A percentile compares a stretch with the other conserved stretches of the same genome.
These are phyloP conservation scores for Boletus vermiculosoides DNA, from an alignment of 768 basidiomycete species.

Conservation along the genomic window DNA sequence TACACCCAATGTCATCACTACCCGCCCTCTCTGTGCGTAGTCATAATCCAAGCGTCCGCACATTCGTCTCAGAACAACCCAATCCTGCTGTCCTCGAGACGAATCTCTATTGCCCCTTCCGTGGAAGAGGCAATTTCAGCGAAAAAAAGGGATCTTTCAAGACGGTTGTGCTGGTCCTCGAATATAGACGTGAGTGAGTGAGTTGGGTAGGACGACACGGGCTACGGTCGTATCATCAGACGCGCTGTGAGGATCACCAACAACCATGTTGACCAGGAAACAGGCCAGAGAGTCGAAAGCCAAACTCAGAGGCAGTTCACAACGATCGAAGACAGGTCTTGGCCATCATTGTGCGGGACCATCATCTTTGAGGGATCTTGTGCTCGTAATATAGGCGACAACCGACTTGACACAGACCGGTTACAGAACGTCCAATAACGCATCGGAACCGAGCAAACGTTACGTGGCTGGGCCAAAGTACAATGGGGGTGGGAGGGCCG, in stretches of 20 bases:
- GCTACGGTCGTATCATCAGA: constrained; percentile 13
- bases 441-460: constrained; percentile 39
- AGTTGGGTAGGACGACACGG: constrained; percentile 2
- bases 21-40: constrained; percentile 23
- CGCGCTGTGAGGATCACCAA: constrained; percentile 2
- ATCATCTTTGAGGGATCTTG: background rate
- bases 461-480: constrained; percentile 28
- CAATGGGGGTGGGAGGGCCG: constrained; percentile 22
- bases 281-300: constrained; percentile 28
- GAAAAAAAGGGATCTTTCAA: constrained; percentile 17
- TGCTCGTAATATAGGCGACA: constrained; percentile 1
- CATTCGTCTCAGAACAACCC: constrained; percentile 26
- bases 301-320: constrained; percentile 9
- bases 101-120: constrained; percentile 56
- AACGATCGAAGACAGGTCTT: constrained; percentile 34
- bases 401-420: constrained; percentile 12
- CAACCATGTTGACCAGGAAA: constrained; percentile 14
- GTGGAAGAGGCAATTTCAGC: constrained; percentile 42
- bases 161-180: constrained; percentile 10
- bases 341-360: constrained; percentile 14
- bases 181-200: constrained; percentile 18
- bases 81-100: constrained; percentile 46
- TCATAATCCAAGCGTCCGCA: constrained; percentile 11
- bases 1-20: constrained; percentile 10
- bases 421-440: constrained; percentile 20